Evolutionary conservation across 352 stramenopile species (phyloP).

Genomic region (Phytophthora chlamydospora): DNA sequence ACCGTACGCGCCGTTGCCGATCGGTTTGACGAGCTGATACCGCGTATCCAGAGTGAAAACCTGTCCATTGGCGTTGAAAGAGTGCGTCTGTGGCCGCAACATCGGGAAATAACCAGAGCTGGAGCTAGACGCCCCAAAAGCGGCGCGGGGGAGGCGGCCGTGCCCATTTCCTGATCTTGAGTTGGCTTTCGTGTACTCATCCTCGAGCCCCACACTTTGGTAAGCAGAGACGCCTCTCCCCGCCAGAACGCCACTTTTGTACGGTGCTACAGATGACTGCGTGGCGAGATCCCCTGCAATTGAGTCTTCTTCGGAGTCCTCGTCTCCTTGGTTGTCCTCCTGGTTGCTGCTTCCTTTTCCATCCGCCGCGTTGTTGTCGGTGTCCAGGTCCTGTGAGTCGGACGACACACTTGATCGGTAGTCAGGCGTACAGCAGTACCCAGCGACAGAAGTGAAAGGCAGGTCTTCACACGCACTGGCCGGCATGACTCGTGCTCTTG

Average conservation of each 20-base stretch:
- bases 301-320: slow-evolving; percentile 34
- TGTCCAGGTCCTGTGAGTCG: slow-evolving; percentile 10
- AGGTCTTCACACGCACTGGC: slow-evolving; percentile 20
- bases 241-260: slow-evolving; percentile 33
- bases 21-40: slow-evolving; percentile 90
- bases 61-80: slow-evolving; percentile 80
- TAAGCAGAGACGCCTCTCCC: slow-evolving; percentile 19
- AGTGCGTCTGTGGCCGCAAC: slow-evolving; percentile 55
- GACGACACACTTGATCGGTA: slow-evolving; percentile 26
- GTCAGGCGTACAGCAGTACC: slow-evolving; percentile 32
- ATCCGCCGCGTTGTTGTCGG: slow-evolving; percentile 29
- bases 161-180: slow-evolving; percentile 17
- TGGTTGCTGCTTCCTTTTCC: slow-evolving; percentile 32
- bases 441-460: background rate
- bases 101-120: slow-evolving; percentile 33
- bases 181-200: slow-evolving; percentile 31
- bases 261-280: slow-evolving; percentile 32
- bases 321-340: slow-evolving; percentile 34
- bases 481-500: slow-evolving; percentile 8
- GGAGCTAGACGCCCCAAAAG: slow-evolving; percentile 30
- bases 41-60: slow-evolving; percentile 88
- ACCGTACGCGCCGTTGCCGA: slow-evolving; percentile 89
- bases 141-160: slow-evolving; percentile 22
- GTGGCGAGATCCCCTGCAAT: slow-evolving; percentile 21
- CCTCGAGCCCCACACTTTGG: slow-evolving; percentile 13